Evolutionary conservation across 2,329 filamentous ascomycete species (phyloP), one percentile per base, ranked within the genome.

Genomic region (Cercospora zeina): DNA sequence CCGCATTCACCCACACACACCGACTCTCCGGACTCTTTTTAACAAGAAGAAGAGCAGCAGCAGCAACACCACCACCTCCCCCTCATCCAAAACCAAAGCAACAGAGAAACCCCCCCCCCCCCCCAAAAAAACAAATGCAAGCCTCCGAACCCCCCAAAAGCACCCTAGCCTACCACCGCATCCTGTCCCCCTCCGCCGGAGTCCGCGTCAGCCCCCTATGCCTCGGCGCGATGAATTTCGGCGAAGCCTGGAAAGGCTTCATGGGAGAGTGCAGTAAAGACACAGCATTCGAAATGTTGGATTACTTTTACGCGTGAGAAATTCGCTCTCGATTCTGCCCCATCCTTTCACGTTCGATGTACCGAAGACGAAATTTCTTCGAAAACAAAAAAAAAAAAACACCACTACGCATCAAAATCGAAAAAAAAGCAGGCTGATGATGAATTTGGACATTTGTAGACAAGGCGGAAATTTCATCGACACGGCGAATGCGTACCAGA

Each of bases 221-320:
- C 58, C 75, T 84, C 1, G 82, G 82, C 19, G 76, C 77, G 0
- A 84, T 84, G 81, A 83, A 80, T 67, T 82, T 84, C 63, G 82
- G 82, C 9, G 76, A 81, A 31, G 76, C 78, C 1, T 83, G 81
- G 81, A 70, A 69, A 30, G 24, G 19, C 1, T 67, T 70, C 60
- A 71, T 70, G 67, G 70, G 71, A 65, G 70, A 69, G 50, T 76
- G 70, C 24, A 49, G 30, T 61, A 73, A 75, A 63, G 68, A 74
- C 51, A 65, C 69, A 2, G 62, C 65, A 4, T 74, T 75, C 57
- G 68, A 69, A 47, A 68, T 76, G 6, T 61, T 76, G 34, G 74
- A 76, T 58, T 68, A 68, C 53, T 76, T 71, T 63, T 67, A 68
- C 53, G 69, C 71, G 49, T 53, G 19, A 7, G 30, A n/a, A n/a